A percentile compares a stretch with the other conserved stretches of the same genome.
Conservation (phyloP, 2,329 filamentous ascomycete species). For the Lachnellula occidentalis region DNA sequence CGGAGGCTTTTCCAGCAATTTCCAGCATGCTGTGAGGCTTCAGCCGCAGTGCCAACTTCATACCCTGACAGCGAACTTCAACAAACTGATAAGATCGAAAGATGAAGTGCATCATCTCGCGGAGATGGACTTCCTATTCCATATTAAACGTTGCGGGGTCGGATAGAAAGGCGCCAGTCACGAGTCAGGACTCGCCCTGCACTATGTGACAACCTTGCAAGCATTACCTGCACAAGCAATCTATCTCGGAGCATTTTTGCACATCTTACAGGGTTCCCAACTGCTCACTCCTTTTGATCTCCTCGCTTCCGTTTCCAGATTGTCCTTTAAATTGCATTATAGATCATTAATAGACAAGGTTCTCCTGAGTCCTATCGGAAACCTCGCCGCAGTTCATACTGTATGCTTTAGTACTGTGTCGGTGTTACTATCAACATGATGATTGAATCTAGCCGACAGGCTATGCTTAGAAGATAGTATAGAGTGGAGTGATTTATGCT, state of each 20-base stretch:
- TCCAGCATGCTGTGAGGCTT: neutral
- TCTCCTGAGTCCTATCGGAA: neutral
- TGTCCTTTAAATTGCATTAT: neutral
- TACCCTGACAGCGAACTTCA: neutral
- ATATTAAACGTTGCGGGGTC: conserved; percentile 4
- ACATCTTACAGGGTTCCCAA: conserved; percentile 1
- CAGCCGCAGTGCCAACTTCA: neutral
- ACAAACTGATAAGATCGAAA: neutral
- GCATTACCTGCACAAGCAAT: conserved; percentile 7
- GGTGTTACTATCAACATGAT: neutral
- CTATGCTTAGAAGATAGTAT: neutral
- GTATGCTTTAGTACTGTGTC: neutral
- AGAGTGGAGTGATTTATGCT: neutral
- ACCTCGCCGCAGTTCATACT: neutral
- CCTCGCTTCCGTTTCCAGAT: conserved; percentile 4
- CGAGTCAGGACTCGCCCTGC: neutral
- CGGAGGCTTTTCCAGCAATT: neutral
- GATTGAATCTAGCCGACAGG: neutral
- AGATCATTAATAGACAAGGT: neutral
- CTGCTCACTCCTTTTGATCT: conserved; percentile 5
- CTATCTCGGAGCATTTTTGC: conserved; percentile 9
- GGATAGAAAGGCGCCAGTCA: neutral
- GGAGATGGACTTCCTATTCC: neutral
- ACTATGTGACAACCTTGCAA: conserved; percentile 5
- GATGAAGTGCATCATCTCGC: neutral